Conservation (phyloP, 306 rosid species). For the Fragaria iinumae region DNA sequence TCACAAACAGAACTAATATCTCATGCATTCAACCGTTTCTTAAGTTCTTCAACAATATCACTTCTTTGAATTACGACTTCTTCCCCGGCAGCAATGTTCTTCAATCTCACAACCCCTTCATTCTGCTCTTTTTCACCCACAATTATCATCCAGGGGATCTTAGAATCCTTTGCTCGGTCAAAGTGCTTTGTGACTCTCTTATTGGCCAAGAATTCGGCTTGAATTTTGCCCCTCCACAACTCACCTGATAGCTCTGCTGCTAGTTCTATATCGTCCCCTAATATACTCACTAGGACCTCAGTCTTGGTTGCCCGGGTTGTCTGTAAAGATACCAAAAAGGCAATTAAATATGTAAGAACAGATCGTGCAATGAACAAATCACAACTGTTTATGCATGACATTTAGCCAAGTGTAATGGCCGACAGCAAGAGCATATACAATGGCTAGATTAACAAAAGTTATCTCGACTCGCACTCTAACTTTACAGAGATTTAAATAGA, state of each 20-base stretch:
- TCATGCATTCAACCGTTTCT: slow-evolving; percentile 40
- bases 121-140: slow-evolving; percentile 69
- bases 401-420: background rate
- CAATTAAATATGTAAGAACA: background rate
- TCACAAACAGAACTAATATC: background rate
- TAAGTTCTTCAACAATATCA: slow-evolving; percentile 59
- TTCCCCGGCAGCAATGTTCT: slow-evolving; percentile 40
- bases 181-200: slow-evolving; percentile 64
- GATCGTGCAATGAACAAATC: background rate
- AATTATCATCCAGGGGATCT: slow-evolving; percentile 83
- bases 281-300: slow-evolving; percentile 71
- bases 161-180: slow-evolving; percentile 69
- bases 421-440: too few relatives aligned
- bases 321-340: slow-evolving; percentile 33
- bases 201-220: slow-evolving; percentile 60
- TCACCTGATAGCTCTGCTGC: slow-evolving; percentile 77
- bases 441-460: background rate
- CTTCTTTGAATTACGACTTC: slow-evolving; percentile 46
- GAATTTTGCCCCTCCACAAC: slow-evolving; percentile 64
- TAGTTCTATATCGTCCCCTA: slow-evolving; percentile 59
- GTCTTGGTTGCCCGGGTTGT: slow-evolving; percentile 74
- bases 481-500: background rate
- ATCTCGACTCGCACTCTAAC: background rate
- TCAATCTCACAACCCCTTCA: slow-evolving; percentile 61
- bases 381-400: background rate